Conservation (phyloP, 352 stramenopile species). For the Achlya hypogyna region DNA sequence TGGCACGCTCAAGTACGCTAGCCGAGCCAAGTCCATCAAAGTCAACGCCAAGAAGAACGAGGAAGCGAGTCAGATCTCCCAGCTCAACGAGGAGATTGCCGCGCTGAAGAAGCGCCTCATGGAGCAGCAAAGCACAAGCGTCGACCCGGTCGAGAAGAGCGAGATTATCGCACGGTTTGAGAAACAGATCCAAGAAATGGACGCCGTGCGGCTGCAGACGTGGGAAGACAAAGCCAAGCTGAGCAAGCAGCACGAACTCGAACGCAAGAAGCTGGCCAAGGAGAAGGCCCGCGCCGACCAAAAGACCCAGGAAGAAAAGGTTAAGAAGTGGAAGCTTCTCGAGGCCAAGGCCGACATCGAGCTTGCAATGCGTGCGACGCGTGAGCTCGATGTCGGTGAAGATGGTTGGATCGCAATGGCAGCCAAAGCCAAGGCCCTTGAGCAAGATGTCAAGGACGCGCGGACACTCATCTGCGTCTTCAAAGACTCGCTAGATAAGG, state of each 20-base stretch:
- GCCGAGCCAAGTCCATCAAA: constrained; percentile 91
- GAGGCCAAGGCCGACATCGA: constrained; percentile 79
- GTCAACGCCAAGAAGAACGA: constrained; percentile 91
- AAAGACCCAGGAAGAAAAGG: constrained; percentile 70
- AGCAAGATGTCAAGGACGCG: constrained; percentile 68
- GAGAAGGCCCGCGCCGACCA: constrained; percentile 71
- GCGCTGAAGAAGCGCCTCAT: constrained; percentile 78
- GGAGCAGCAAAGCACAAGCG: constrained; percentile 51
- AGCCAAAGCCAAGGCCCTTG: constrained; percentile 36
- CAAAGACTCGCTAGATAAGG: constrained; percentile 69
- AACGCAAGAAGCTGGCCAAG: constrained; percentile 69
- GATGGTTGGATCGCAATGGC: constrained; percentile 7
- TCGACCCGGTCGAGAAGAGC: constrained; percentile 79
- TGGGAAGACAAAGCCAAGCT: constrained; percentile 84
- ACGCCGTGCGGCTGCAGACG: constrained; percentile 70
- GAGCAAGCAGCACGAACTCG: constrained; percentile 79
- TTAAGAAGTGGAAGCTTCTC: constrained; percentile 74
- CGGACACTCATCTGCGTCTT: constrained; percentile 76
- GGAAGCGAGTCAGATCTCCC: constrained; percentile 80
- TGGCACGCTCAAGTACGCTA: constrained; percentile 94
- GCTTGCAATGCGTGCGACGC: constrained; percentile 60
- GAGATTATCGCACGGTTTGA: constrained; percentile 82
- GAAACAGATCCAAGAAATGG: constrained; percentile 86
- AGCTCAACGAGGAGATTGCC: constrained; percentile 86
- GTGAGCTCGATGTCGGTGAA: constrained; percentile 41